Evolutionary conservation across 257 asterid species (phyloP).

Genomic region (Apocynum venetum): DNA sequence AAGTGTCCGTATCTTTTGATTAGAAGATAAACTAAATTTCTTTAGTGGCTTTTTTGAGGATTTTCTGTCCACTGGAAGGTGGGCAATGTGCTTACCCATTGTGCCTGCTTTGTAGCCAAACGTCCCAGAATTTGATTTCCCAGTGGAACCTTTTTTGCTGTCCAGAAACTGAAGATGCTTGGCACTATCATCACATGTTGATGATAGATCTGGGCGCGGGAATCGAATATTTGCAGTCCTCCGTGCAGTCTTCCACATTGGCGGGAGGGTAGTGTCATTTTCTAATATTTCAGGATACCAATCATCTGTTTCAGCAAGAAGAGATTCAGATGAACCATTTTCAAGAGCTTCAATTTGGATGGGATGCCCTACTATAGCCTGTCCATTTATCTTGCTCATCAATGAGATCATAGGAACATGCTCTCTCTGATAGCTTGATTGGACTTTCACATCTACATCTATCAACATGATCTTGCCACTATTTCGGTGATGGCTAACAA

Average conservation of each 20-base stretch:
- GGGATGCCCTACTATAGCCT: slow-evolving; percentile 88
- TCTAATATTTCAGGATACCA: slow-evolving; percentile 43
- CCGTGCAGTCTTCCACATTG: slow-evolving; percentile 90
- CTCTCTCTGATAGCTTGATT: slow-evolving; percentile 64
- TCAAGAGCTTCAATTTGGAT: slow-evolving; percentile 76
- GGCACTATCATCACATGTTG: slow-evolving; percentile 36
- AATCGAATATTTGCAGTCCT: slow-evolving; percentile 84
- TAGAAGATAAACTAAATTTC: slow-evolving; percentile 47
- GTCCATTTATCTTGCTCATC: slow-evolving; percentile 80
- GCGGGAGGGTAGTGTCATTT: slow-evolving; percentile 51
- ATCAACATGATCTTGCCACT: slow-evolving; percentile 54
- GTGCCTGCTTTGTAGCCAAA: slow-evolving; percentile 26
- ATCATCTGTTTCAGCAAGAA: slow-evolving; percentile 37
- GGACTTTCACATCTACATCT: slow-evolving; percentile 80
- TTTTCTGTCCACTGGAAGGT: slow-evolving; percentile 31
- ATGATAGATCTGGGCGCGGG: slow-evolving; percentile 61
- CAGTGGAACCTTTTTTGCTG: slow-evolving; percentile 26
- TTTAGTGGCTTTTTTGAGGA: slow-evolving; percentile 44
- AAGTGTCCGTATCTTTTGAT: slow-evolving; percentile 69
- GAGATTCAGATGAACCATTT: slow-evolving; percentile 47
- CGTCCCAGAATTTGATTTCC: slow-evolving; percentile 23
- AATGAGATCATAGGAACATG: slow-evolving; percentile 82
- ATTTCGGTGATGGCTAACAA: slow-evolving; percentile 33
- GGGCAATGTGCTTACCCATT: slow-evolving; percentile 26
- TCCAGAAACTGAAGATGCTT: slow-evolving; percentile 22